A percentile compares a stretch with the other conserved stretches of the same genome.
Evolutionary conservation across 108 stramenopile genomes (phyloP).

Genomic region (Seminavis robusta): DNA sequence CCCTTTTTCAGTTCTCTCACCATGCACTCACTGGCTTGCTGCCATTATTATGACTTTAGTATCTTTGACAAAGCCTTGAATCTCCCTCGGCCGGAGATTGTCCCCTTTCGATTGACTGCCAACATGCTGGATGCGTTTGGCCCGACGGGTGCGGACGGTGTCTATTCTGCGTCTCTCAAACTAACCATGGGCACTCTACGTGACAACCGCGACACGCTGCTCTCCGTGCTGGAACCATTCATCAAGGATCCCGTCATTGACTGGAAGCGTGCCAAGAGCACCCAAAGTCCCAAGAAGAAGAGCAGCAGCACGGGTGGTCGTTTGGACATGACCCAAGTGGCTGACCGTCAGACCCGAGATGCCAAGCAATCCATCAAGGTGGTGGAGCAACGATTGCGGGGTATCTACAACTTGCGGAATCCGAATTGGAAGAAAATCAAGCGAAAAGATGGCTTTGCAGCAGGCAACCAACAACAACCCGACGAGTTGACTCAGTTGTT

Average conservation of each 20-base stretch:
- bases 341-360: constrained; percentile 1
- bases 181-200: constrained; percentile 86
- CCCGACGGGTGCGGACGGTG: constrained; percentile 86
- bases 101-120: constrained; percentile 97
- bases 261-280: constrained; percentile 58
- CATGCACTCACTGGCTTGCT: not conserved
- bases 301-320: constrained; percentile 3
- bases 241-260: constrained; percentile 91
- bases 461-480: constrained; percentile 38
- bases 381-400: constrained; percentile 77
- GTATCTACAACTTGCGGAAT: constrained; percentile 86
- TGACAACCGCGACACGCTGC: constrained; percentile 87
- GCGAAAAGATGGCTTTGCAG: constrained; percentile 39
- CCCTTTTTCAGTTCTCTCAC: constrained; percentile 30
- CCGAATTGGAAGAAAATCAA: constrained; percentile 65
- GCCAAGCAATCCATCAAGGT: constrained; percentile 63
- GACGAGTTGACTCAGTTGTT: constrained; percentile 58
- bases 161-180: constrained; percentile 77
- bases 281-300: constrained; percentile 31
- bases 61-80: constrained; percentile 98
- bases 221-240: constrained; percentile 97
- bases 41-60: constrained; percentile 31
- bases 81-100: constrained; percentile 91
- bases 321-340: not conserved
- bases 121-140: constrained; percentile 99